Percentiles rank a stretch among this genome's conserved stretches.
Evolutionary conservation across 2,329 filamentous ascomycete species (phyloP).

Genomic region (Beauveria scarabaeidicola): DNA sequence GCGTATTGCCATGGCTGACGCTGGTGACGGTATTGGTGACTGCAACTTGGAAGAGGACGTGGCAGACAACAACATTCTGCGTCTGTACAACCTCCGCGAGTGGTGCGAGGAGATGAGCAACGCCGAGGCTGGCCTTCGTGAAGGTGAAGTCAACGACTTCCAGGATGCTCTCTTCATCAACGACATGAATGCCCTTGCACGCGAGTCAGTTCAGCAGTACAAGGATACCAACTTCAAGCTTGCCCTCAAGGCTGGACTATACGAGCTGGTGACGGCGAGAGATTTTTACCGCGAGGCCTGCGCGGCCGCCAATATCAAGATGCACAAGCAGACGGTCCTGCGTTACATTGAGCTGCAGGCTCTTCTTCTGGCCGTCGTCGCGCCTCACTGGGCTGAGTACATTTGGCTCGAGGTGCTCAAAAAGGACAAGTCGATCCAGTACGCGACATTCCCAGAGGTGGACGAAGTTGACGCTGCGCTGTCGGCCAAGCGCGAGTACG

Average conservation of each 20-base stretch:
- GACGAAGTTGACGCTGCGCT: conserved; percentile 54
- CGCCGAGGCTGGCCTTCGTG: conserved; percentile 60
- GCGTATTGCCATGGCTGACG: conserved; percentile 85
- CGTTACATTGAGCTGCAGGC: conserved; percentile 83
- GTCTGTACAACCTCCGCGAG: conserved; percentile 71
- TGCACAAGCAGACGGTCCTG: conserved; percentile 73
- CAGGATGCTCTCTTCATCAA: conserved; percentile 89
- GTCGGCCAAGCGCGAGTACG: conserved; percentile 73
- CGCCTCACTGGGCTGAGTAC: conserved; percentile 91
- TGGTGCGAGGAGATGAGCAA: conserved; percentile 84
- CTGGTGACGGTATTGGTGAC: conserved; percentile 87
- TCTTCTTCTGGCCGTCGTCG: conserved; percentile 71
- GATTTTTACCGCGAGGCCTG: conserved; percentile 86
- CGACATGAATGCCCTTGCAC: conserved; percentile 78
- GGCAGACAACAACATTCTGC: conserved; percentile 83
- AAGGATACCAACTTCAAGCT: conserved; percentile 66
- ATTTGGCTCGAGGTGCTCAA: conserved; percentile 88
- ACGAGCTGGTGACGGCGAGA: conserved; percentile 81
- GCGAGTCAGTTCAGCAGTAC: conserved; percentile 72
- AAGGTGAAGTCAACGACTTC: conserved; percentile 66
- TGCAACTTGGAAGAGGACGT: conserved; percentile 96
- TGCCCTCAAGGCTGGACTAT: conserved; percentile 78
- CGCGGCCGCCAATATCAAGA: conserved; percentile 66
- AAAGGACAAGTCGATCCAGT: conserved; percentile 68
- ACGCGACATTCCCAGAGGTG: conserved; percentile 64